Conservation (phyloP, 441 rosid genomes). For the Flueggea neowawraea region DNA sequence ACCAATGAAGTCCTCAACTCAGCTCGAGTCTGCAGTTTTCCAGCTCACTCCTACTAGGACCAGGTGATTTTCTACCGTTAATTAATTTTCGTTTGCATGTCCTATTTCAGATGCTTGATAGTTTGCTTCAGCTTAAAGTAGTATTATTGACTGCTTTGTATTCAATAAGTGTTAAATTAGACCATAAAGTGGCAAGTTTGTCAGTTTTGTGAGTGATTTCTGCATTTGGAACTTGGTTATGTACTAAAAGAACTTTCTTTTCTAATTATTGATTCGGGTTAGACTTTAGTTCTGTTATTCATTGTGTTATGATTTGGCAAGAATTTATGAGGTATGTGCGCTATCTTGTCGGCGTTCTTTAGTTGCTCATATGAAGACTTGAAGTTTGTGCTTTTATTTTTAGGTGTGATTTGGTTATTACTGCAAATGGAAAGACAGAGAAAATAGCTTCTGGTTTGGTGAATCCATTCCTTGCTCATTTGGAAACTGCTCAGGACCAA, state of each 20-base stretch:
- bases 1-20: conserved; percentile 79
- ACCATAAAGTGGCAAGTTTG: conserved; percentile 1
- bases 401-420: conserved; percentile 92
- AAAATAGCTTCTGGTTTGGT: conserved; percentile 92
- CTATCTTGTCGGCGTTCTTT: neutral
- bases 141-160: neutral
- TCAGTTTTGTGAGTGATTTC: conserved; percentile 1
- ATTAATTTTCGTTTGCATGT: neutral
- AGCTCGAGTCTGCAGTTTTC: conserved; percentile 80
- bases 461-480: conserved; percentile 86
- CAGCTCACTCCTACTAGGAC: conserved; percentile 99
- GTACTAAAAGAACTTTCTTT: neutral
- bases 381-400: conserved; percentile 9
- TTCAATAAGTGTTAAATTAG: neutral
- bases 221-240: neutral
- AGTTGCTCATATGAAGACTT: conserved; percentile 6
- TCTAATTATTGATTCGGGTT: neutral
- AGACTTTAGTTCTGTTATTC: neutral
- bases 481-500: conserved; percentile 86
- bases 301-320: neutral
- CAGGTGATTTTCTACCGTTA: conserved; percentile 39
- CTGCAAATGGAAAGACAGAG: conserved; percentile 77
- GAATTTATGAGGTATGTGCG: neutral
- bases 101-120: neutral
- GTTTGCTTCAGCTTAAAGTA: neutral